phyloP scores from a whole-genome alignment of 305 asterid genomes.

The Fraxinus sp. region DNA sequence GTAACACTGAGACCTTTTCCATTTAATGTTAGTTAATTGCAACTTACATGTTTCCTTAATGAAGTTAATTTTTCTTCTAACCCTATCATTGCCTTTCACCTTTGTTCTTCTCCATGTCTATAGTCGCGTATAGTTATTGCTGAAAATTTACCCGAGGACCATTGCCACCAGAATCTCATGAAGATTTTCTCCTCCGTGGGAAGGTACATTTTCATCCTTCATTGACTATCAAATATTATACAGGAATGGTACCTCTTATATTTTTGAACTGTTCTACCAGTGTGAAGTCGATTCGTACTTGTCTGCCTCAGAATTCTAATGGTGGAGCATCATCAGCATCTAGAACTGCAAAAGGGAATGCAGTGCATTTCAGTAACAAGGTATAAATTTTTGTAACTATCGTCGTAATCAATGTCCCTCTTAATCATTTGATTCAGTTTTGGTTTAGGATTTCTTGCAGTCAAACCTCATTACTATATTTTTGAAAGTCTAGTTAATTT shows the following conservation, averaged over 20 bases:
- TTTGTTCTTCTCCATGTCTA: constrained; percentile 12
- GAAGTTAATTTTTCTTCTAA: background rate
- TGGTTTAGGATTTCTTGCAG: constrained; percentile 1
- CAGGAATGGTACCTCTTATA: constrained; percentile 14
- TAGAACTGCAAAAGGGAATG: constrained; percentile 65
- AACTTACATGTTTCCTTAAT: background rate
- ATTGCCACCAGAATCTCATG: constrained; percentile 89
- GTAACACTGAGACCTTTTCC: background rate
- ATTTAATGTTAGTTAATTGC: background rate
- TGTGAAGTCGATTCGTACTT: constrained; percentile 87
- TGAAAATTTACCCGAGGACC: constrained; percentile 91
- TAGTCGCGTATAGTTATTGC: constrained; percentile 83
- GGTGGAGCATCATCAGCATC: constrained; percentile 52
- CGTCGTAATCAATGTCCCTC: background rate
- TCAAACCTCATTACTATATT: constrained; percentile 4
- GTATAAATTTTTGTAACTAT: constrained; percentile 33
- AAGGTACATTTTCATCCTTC: constrained; percentile 49
- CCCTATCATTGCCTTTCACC: constrained; percentile 11
- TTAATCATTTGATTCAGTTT: constrained; percentile 1
- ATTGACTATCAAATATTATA: background rate
- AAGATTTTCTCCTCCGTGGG: constrained; percentile 80
- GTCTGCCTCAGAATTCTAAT: constrained; percentile 67
- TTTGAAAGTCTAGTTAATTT: background rate
- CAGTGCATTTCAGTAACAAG: constrained; percentile 63
- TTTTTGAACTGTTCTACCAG: constrained; percentile 43